These are phyloP conservation scores for Rubia occidens DNA, from an alignment of 305 asterid species.

Conservation along the genomic window DNA sequence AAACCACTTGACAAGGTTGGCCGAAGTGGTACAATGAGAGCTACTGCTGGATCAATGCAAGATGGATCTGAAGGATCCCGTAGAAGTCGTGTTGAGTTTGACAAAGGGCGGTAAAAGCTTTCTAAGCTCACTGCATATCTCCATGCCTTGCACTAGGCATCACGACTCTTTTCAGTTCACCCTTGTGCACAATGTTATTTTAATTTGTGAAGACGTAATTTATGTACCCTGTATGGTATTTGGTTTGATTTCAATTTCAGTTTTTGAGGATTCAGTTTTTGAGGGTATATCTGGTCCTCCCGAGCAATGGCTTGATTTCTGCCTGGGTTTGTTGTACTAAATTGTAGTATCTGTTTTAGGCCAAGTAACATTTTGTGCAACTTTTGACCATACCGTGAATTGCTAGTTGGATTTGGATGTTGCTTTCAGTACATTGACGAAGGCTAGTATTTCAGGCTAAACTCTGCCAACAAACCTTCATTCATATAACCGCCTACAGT, in stretches of 20 bases:
- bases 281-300: no score
- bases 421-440: no score
- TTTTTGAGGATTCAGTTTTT: not conserved
- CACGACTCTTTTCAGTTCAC: not conserved
- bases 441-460: no score
- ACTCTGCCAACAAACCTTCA: not conserved
- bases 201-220: not conserved
- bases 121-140: not conserved
- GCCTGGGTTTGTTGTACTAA: no score
- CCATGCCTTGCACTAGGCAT: not conserved
- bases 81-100: constrained; percentile 32
- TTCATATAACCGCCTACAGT: not conserved
- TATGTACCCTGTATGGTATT: not conserved
- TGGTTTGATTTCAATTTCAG: not conserved
- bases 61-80: constrained; percentile 33
- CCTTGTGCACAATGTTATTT: not conserved
- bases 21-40: constrained; percentile 35
- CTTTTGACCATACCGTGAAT: no score
- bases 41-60: constrained; percentile 37
- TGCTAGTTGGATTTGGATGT: no score
- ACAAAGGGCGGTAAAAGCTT: constrained; percentile 24
- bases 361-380: no score
- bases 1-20: constrained; percentile 64
- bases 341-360: no score
- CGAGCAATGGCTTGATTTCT: no score